These are phyloP conservation scores for Nemania diffusa DNA, from an alignment of 2,329 filamentous ascomycete species.

Conservation along the genomic window DNA sequence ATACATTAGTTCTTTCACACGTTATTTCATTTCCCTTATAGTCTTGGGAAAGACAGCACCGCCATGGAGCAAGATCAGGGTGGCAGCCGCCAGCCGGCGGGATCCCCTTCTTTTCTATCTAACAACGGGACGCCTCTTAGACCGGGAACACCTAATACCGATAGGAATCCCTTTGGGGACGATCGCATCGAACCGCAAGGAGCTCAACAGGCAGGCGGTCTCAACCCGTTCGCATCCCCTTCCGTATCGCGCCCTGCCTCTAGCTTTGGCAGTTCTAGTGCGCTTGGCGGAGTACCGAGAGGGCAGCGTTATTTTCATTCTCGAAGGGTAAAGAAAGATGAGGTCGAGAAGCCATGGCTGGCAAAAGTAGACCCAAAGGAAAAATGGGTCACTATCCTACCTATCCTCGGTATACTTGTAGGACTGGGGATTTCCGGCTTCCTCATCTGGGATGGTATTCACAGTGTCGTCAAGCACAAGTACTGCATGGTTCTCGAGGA, in stretches of 20 bases:
- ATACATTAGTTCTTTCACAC: background rate
- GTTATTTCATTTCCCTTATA: constrained; percentile 3
- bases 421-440: constrained; percentile 76
- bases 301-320: constrained; percentile 75
- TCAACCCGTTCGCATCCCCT: constrained; percentile 60
- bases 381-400: constrained; percentile 88
- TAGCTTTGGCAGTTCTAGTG: constrained; percentile 59
- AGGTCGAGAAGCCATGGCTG: constrained; percentile 81
- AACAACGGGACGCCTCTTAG: constrained; percentile 54
- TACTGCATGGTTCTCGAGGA: constrained; percentile 77
- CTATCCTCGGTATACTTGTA: constrained; percentile 74
- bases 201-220: constrained; percentile 38
- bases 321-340: constrained; percentile 75
- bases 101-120: constrained; percentile 52
- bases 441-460: constrained; percentile 79
- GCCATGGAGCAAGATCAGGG: constrained; percentile 42
- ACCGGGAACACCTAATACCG: constrained; percentile 56
- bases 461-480: constrained; percentile 76
- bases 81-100: constrained; percentile 41
- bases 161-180: constrained; percentile 56
- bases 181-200: constrained; percentile 42
- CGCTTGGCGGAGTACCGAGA: constrained; percentile 51
- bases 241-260: constrained; percentile 58
- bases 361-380: constrained; percentile 78
- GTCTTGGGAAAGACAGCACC: constrained; percentile 1